Conservation (phyloP, 805 yeast species). For the Lipomyces orientalis region DNA sequence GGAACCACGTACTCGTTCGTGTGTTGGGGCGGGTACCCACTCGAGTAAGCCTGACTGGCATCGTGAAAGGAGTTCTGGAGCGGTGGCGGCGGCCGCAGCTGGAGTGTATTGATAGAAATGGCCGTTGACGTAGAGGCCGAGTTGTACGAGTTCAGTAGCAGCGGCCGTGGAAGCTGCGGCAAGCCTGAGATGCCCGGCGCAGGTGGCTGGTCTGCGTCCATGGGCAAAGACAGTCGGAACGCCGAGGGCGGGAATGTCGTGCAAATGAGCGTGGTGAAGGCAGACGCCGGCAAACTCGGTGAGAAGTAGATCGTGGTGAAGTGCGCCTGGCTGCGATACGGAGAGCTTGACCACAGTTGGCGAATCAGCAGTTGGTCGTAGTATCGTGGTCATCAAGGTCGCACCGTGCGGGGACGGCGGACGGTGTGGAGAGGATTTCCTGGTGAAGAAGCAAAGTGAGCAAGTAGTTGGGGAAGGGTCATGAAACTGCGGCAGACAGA, state of each 20-base stretch:
- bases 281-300: not conserved
- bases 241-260: not conserved
- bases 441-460: too few species aligned
- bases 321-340: not conserved
- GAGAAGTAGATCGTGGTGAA: not conserved
- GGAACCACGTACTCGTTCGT: not conserved
- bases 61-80: not conserved
- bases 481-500: too few species aligned
- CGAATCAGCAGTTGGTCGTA: too few species aligned
- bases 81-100: not conserved
- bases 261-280: not conserved
- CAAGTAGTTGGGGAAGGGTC: too few species aligned
- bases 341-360: too few species aligned
- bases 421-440: too few species aligned
- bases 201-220: constrained; percentile 2
- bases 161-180: constrained; percentile 8
- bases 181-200: not conserved
- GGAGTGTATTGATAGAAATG: not conserved
- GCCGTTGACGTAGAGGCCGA: not conserved
- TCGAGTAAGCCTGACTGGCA: not conserved
- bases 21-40: not conserved
- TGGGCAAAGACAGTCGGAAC: not conserved
- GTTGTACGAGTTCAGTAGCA: not conserved
- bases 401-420: too few species aligned
- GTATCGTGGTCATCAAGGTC: too few species aligned